phyloP scores from a whole-genome alignment of 768 basidiomycete genomes.

The Tulasnella sp. region DNA sequence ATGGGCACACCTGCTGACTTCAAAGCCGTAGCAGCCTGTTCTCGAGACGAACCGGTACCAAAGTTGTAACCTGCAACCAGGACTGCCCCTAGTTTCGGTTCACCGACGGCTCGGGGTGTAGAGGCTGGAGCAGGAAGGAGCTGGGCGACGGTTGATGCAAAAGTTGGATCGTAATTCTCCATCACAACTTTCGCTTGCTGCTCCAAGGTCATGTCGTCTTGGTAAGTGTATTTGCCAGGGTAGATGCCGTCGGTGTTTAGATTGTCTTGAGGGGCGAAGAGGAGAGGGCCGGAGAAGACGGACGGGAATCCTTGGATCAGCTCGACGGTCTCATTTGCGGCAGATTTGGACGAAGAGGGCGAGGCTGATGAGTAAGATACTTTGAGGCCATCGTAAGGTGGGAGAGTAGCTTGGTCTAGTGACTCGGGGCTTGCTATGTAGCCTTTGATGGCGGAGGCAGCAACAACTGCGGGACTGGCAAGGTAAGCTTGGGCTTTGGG shows the following conservation, averaged over 20 bases:
- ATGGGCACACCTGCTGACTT: slow-evolving; percentile 88
- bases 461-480: slow-evolving; percentile 93
- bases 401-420: slow-evolving; percentile 46
- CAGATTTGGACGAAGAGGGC: slow-evolving; percentile 28
- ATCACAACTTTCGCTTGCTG: slow-evolving; percentile 94
- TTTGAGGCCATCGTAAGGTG: slow-evolving; percentile 37
- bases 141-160: slow-evolving; percentile 61
- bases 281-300: slow-evolving; percentile 70
- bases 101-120: slow-evolving; percentile 23
- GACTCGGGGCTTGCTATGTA: slow-evolving; percentile 74
- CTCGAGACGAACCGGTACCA: slow-evolving; percentile 95
- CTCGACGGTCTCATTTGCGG: slow-evolving; percentile 37
- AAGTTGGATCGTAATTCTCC: slow-evolving; percentile 96
- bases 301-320: slow-evolving; percentile 77
- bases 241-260: slow-evolving; percentile 98
- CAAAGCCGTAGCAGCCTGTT: slow-evolving; percentile 96
- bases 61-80: slow-evolving; percentile 96
- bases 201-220: slow-evolving; percentile 94
- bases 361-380: slow-evolving; percentile 23
- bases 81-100: slow-evolving; percentile 55
- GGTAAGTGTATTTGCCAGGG: slow-evolving; percentile 98
- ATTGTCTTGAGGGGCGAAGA: slow-evolving; percentile 95
- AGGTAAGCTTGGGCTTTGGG: slow-evolving; percentile 94
- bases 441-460: slow-evolving; percentile 88
- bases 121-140: slow-evolving; percentile 31